Base-by-base conservation (phyloP, 208 protist genomes). In the Balamuthia mandrillaris region DNA sequence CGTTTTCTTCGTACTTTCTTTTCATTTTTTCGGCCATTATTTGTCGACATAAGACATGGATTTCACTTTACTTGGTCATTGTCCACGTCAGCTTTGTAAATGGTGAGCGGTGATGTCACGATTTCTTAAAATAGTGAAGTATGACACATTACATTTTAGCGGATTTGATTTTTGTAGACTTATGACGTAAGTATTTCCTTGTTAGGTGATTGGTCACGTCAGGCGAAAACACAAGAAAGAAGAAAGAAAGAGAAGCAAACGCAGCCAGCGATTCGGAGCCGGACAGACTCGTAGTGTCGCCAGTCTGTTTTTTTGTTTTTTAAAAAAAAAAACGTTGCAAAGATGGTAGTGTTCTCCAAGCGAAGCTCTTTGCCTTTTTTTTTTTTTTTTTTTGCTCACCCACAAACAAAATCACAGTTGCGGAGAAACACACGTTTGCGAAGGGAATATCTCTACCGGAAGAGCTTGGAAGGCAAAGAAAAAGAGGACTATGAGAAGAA, bases 121-220 rank as follows among this genome's bases (percentile, higher is more conserved):
- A 14, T 18, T 6, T 33, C 7, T 60, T 12, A 56, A 42, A 42
- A 10, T 52, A 1, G 2, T 16, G 27, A 56, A 29, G 29, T 3
- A 41, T 4, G n/a, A n/a, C 45, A 29, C 27, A 78, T 49, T 9
- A 42, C 70, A 42, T 60, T 78, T 58, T 81, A 72, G 39, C 85
- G 72, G 0, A 92, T 96, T 29, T 96, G 86, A 18, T 94, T 97
- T n/a, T 94, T 95, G 85, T 97, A 94, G 2, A 97, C 91, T 84
- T 99, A 98, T 89, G 99, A 99, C 9, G 99, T 93, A 52, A 98
- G 85, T 21, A 96, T 60, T 3, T 84, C 94, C 33, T 92, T 94
- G 39, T 82, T 65, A 21, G 27, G 51, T 3, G 74, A 14, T 24
- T 81, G 6, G 33, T 5, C n/a, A n/a, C 2, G 27, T 44, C 29